Conservation (phyloP, 306 rosid genomes). For the Lathyrus sativus region DNA sequence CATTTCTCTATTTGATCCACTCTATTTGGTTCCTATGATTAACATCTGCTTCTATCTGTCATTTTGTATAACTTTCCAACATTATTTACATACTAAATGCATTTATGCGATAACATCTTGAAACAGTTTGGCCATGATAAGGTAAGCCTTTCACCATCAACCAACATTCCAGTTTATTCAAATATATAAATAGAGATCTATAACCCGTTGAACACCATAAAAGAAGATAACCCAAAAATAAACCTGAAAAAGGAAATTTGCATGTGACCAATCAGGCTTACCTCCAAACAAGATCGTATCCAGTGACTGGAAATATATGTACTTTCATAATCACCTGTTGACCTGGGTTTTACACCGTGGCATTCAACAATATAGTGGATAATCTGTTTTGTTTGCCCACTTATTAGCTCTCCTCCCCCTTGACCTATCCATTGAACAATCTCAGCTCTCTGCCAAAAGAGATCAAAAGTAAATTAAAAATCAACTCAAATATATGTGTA, state of each 20-base stretch:
- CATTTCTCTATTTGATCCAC: neutral
- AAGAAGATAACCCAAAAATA: constrained; percentile 27
- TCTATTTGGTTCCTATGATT: constrained; percentile 13
- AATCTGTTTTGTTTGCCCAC: constrained; percentile 48
- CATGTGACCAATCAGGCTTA: constrained; percentile 39
- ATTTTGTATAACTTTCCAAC: neutral
- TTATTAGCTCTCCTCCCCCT: constrained; percentile 76
- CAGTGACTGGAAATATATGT: constrained; percentile 78
- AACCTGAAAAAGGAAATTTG: constrained; percentile 33
- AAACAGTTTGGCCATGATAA: constrained; percentile 11
- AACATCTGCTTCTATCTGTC: neutral
- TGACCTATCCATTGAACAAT: constrained; percentile 82
- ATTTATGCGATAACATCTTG: constrained; percentile 18
- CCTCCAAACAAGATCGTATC: constrained; percentile 93
- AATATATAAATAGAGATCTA: neutral
- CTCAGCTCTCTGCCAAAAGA: constrained; percentile 71
- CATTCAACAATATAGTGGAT: constrained; percentile 71
- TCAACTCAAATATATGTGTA: constrained; percentile 9
- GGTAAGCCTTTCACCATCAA: constrained; percentile 1
- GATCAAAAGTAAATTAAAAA: constrained; percentile 39
- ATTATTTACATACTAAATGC: constrained; percentile 20
- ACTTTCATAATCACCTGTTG: constrained; percentile 40
- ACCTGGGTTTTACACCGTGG: constrained; percentile 64
- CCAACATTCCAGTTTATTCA: neutral
- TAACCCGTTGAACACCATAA: constrained; percentile 16